A percentile compares a stretch with the other conserved stretches of the same genome.
These are phyloP conservation scores for Iris pallida DNA, from an alignment of 116 monocot species.

Conservation along the genomic window DNA sequence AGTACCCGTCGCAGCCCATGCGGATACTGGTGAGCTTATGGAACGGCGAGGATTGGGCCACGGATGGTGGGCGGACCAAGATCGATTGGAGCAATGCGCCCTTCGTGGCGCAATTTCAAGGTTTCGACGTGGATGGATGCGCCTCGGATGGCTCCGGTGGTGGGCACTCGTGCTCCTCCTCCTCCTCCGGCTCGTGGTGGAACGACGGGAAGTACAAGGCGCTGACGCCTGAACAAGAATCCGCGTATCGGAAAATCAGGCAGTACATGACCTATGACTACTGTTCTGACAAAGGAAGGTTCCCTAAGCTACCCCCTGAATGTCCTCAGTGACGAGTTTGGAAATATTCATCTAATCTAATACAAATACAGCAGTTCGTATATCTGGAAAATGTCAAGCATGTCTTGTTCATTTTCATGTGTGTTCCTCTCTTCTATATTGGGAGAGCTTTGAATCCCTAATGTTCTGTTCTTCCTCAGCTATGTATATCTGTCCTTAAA, in stretches of 20 bases:
- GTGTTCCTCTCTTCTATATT: no score
- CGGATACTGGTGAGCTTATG: conserved; percentile 39
- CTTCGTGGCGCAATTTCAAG: conserved; percentile 37
- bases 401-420: no score
- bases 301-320: conserved; percentile 28
- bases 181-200: conserved; percentile 34
- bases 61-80: conserved; percentile 50
- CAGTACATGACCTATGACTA: conserved; percentile 42
- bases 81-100: conserved; percentile 41
- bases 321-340: conserved; percentile 18
- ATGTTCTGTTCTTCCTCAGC: no score
- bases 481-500: no score
- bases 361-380: neutral
- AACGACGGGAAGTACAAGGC: conserved; percentile 21
- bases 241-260: conserved; percentile 24
- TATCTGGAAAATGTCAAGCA: neutral
- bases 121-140: conserved; percentile 39
- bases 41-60: conserved; percentile 65
- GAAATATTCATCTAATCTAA: neutral
- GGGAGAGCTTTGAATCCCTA: no score
- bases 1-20: conserved; percentile 45
- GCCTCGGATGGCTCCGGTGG: neutral
- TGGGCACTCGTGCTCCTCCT: no score
- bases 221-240: conserved; percentile 19
- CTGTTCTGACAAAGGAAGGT: conserved; percentile 30